Evolutionary conservation across 345 rosid species (phyloP).

Genomic region (Excoecaria agallocha): DNA sequence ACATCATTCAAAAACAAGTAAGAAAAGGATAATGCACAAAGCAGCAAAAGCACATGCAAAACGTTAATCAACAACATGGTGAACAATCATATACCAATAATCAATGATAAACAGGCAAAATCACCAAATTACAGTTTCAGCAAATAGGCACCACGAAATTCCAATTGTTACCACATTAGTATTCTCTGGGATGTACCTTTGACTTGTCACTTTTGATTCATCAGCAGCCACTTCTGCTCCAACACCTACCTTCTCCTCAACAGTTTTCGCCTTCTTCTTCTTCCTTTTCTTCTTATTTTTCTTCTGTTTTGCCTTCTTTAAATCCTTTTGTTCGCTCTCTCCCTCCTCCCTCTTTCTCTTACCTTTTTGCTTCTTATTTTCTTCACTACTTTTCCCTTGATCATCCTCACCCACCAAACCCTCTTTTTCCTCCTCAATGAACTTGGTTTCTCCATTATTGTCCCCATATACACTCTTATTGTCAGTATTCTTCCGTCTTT

Average conservation of each 20-base stretch:
- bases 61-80: too few species aligned
- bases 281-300: conserved; percentile 31
- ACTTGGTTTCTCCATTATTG: conserved; percentile 3
- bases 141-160: conserved; percentile 1
- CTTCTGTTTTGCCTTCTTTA: conserved; percentile 18
- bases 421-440: background rate
- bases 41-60: too few species aligned
- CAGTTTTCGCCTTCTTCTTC: conserved; percentile 6
- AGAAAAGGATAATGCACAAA: too few species aligned
- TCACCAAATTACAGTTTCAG: background rate
- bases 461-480: conserved; percentile 1
- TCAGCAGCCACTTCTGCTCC: conserved; percentile 13
- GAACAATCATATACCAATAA: too few species aligned
- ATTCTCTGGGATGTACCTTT: conserved; percentile 15
- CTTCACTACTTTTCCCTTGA: conserved; percentile 20
- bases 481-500: conserved; percentile 39
- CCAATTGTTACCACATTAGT: background rate
- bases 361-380: conserved; percentile 23
- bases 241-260: conserved; percentile 12
- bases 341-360: conserved; percentile 21
- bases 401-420: conserved; percentile 30
- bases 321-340: conserved; percentile 14
- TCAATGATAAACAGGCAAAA: too few species aligned
- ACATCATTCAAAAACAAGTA: too few species aligned
- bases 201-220: conserved; percentile 1